phyloP scores from a whole-genome alignment of 352 stramenopile genomes.

The Pythium myriotylum region DNA sequence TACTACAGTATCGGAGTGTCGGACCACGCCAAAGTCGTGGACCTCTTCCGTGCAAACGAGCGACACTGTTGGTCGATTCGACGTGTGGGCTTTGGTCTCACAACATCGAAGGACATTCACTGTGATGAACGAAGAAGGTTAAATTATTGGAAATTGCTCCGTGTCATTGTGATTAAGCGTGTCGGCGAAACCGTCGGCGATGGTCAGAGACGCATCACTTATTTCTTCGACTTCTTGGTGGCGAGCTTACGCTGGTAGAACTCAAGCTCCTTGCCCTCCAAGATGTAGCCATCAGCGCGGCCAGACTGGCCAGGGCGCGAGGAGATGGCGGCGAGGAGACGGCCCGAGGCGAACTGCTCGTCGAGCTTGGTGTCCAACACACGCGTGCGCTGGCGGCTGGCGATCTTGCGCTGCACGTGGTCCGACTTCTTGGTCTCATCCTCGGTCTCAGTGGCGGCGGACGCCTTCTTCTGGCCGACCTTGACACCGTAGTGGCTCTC shows the following conservation, averaged over 20 bases:
- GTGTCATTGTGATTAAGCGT: conserved; percentile 37
- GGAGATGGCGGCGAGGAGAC: conserved; percentile 97
- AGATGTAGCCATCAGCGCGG: conserved; percentile 98
- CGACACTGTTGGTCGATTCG: too few species aligned
- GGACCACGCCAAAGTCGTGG: too few species aligned
- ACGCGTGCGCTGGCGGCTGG: conserved; percentile 91
- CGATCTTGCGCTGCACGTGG: conserved; percentile 94
- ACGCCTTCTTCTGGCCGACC: conserved; percentile 87
- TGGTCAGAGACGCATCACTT: conserved; percentile 37
- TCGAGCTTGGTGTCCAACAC: conserved; percentile 95
- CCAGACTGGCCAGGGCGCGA: conserved; percentile 98
- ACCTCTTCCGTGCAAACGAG: too few species aligned
- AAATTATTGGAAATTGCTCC: conserved; percentile 25
- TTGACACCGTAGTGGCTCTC: conserved; percentile 98
- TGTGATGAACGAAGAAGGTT: too few species aligned
- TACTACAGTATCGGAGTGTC: too few species aligned
- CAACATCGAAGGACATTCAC: too few species aligned
- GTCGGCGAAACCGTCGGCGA: conserved; percentile 14
- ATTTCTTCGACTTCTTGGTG: conserved; percentile 99
- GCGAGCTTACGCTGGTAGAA: conserved; percentile 99
- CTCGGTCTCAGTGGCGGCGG: conserved; percentile 73
- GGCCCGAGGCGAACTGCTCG: conserved; percentile 96
- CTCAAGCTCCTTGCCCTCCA: conserved; percentile 99
- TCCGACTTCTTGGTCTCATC: conserved; percentile 93
- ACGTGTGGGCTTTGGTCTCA: too few species aligned